Conservation (phyloP, 2,329 filamentous ascomycete genomes). For the Aspergillus unguis region DNA sequence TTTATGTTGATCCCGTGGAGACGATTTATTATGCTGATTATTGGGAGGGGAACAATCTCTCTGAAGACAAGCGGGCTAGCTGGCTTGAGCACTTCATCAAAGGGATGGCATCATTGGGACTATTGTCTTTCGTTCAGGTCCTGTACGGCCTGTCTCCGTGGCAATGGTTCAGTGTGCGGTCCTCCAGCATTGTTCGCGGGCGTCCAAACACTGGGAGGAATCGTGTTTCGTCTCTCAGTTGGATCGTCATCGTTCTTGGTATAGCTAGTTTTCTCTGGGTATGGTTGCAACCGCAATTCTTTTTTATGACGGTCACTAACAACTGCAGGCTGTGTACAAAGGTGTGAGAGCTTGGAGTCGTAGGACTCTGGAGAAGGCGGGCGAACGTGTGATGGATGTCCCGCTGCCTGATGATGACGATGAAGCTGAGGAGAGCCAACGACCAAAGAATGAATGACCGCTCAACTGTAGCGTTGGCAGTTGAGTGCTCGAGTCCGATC, state of each 20-base stretch:
- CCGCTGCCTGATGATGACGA: constrained; percentile 52
- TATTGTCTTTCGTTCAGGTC: constrained; percentile 81
- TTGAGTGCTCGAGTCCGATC: too few species aligned
- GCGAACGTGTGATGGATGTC: constrained; percentile 79
- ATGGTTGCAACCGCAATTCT: constrained; percentile 32
- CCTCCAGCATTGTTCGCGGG: constrained; percentile 54
- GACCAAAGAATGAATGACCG: constrained; percentile 28
- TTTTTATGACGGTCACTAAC: constrained; percentile 17
- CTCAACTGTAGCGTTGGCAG: background rate
- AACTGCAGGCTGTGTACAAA: constrained; percentile 70
- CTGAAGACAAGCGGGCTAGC: constrained; percentile 50
- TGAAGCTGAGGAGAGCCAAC: constrained; percentile 30
- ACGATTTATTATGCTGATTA: constrained; percentile 52
- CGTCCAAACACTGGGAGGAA: constrained; percentile 66
- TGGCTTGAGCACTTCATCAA: constrained; percentile 87
- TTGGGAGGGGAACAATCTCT: constrained; percentile 37
- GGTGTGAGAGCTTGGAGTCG: constrained; percentile 71
- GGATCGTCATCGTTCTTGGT: constrained; percentile 75
- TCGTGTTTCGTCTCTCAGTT: constrained; percentile 73
- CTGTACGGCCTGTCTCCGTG: constrained; percentile 71
- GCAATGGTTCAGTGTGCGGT: constrained; percentile 72
- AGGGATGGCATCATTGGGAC: constrained; percentile 82
- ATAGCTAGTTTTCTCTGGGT: constrained; percentile 74
- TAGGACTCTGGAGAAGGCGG: constrained; percentile 69
- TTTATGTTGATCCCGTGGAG: constrained; percentile 76